phyloP scores from a whole-genome alignment of 2,329 filamentous ascomycete species.

The Sclerotinia nivalis region DNA sequence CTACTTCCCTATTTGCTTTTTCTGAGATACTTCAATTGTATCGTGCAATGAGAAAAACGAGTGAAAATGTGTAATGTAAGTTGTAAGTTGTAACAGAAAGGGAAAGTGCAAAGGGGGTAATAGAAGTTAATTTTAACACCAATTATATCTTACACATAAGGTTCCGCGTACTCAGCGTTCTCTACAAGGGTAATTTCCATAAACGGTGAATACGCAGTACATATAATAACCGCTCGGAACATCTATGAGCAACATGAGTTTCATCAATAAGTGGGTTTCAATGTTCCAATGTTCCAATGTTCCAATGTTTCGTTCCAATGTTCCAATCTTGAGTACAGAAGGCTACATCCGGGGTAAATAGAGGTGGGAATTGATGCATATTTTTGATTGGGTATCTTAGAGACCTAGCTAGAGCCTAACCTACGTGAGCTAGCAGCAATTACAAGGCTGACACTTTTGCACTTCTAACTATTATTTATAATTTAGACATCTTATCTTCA shows the following conservation, averaged over 20 bases:
- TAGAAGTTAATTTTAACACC: slow-evolving; percentile 4
- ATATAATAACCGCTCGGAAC: not conserved
- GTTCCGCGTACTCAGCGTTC: slow-evolving; percentile 10
- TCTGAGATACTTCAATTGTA: not conserved
- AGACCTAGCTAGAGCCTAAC: not conserved
- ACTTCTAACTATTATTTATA: slow-evolving; percentile 25
- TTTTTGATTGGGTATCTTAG: slow-evolving; percentile 24
- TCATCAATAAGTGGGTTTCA: not conserved
- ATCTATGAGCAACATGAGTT: slow-evolving; percentile 1
- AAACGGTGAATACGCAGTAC: slow-evolving; percentile 1
- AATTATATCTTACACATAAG: slow-evolving; percentile 13
- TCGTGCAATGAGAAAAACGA: not conserved
- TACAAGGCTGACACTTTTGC: slow-evolving; percentile 19
- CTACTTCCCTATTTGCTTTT: slow-evolving; percentile 15
- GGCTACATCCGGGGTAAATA: slow-evolving; percentile 16
- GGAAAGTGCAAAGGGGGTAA: slow-evolving; percentile 17
- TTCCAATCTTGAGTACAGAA: not conserved
- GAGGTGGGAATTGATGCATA: not conserved
- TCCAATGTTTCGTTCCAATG: not conserved
- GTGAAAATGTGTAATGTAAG: not conserved
- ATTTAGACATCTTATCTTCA: slow-evolving; percentile 70
- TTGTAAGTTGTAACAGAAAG: not conserved
- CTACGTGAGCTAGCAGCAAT: not conserved
- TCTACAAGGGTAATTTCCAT: not conserved
- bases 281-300: not conserved